A percentile compares a stretch with the other conserved stretches of the same genome.
Evolutionary conservation across 805 yeast genomes (phyloP).

Genomic region (Starmerella sirachaensis): DNA sequence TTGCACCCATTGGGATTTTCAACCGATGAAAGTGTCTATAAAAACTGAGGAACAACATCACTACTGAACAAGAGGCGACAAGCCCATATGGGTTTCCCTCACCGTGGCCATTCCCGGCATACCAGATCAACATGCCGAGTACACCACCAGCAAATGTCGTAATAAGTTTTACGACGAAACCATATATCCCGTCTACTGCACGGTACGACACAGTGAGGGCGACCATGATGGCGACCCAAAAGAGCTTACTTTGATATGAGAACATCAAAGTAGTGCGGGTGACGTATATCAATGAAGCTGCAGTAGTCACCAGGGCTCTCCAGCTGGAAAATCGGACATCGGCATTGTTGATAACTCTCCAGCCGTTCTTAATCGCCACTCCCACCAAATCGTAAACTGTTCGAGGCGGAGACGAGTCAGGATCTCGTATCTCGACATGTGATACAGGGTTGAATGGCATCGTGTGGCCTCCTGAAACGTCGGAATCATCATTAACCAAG

Average conservation of each 20-base stretch:
- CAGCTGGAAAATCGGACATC: constrained; percentile 18
- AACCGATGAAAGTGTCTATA: constrained; percentile 25
- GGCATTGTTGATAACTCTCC: constrained; percentile 2
- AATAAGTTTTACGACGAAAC: constrained; percentile 18
- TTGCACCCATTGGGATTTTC: constrained; percentile 23
- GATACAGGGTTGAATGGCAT: constrained; percentile 3
- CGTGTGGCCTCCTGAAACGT: constrained; percentile 1
- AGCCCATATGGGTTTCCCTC: constrained; percentile 27
- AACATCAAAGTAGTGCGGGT: constrained; percentile 21
- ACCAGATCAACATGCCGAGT: constrained; percentile 27
- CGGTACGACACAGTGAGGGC: constrained; percentile 22
- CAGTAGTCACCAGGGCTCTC: constrained; percentile 17
- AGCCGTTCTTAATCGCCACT: background rate
- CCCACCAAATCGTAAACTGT: constrained; percentile 21
- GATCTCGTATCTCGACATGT: constrained; percentile 20
- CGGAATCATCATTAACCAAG: background rate
- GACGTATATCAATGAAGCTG: constrained; percentile 19
- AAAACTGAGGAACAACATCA: constrained; percentile 18
- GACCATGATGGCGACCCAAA: constrained; percentile 27
- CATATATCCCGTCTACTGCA: constrained; percentile 27
- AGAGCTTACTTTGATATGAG: constrained; percentile 20
- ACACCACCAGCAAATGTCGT: constrained; percentile 25
- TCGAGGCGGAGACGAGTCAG: constrained; percentile 25
- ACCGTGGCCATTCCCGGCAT: constrained; percentile 26
- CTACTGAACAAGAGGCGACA: constrained; percentile 21